These are phyloP conservation scores for Silybum marianum DNA, from an alignment of 129 eudicot genomes.

Conservation along the genomic window DNA sequence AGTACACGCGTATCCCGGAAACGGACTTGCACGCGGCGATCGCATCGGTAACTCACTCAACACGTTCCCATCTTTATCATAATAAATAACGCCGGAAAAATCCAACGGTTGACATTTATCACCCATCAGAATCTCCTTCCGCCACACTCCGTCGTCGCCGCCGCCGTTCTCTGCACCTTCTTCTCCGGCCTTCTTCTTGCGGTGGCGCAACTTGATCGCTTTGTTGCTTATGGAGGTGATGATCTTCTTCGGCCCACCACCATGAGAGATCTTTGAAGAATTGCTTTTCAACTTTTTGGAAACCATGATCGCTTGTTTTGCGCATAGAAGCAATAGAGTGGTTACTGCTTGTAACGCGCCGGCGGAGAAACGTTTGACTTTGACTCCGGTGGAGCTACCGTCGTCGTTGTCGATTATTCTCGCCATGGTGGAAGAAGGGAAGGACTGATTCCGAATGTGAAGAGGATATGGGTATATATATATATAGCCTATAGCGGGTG, in stretches of 20 bases:
- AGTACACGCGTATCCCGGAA: constrained; percentile 10
- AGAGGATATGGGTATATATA: constrained; percentile 20
- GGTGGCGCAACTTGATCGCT: constrained; percentile 34
- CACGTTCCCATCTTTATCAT: constrained; percentile 30
- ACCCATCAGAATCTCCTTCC: constrained; percentile 38
- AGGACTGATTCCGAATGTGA: background rate
- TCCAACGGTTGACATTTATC: constrained; percentile 39
- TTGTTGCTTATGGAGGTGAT: constrained; percentile 39
- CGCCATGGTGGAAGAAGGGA: constrained; percentile 10
- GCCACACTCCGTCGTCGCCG: constrained; percentile 41
- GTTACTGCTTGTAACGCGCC: constrained; percentile 29
- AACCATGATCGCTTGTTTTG: constrained; percentile 35
- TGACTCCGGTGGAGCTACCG: background rate
- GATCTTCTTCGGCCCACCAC: constrained; percentile 29
- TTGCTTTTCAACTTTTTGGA: constrained; percentile 26
- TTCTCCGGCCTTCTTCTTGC: constrained; percentile 11
- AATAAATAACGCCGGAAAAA: constrained; percentile 37
- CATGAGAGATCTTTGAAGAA: constrained; percentile 15
- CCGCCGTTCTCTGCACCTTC: background rate
- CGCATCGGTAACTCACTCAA: constrained; percentile 37
- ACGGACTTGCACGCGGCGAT: constrained; percentile 42
- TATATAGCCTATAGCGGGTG: constrained; percentile 28
- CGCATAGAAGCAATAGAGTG: constrained; percentile 11
- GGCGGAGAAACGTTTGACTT: constrained; percentile 14
- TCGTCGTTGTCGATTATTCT: background rate